Percentiles rank a stretch among this genome's conserved stretches.
phyloP scores from a whole-genome alignment of 2,329 filamentous ascomycete genomes.

The Trichophyton schoenleinii region DNA sequence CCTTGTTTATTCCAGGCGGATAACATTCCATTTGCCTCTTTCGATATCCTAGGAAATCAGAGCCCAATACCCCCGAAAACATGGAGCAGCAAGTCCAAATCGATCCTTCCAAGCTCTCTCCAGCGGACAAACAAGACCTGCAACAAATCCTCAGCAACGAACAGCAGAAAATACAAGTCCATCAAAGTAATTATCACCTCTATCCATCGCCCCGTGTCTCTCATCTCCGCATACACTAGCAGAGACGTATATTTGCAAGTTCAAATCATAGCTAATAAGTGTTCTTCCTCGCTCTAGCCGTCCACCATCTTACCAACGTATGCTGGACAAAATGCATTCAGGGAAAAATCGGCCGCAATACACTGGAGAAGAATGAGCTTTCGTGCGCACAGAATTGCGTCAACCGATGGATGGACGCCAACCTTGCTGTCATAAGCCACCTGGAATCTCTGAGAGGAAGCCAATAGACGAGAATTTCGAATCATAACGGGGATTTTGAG shows the following conservation, averaged over 20 bases:
- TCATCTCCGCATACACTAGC: neutral
- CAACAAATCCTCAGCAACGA: slow-evolving; percentile 76
- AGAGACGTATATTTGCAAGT: neutral
- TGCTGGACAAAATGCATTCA: slow-evolving; percentile 96
- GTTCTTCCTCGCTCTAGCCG: slow-evolving; percentile 32
- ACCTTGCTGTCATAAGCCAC: slow-evolving; percentile 72
- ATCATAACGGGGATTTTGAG: neutral
- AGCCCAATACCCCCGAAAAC: slow-evolving; percentile 3
- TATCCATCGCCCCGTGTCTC: neutral
- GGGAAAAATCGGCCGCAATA: slow-evolving; percentile 54
- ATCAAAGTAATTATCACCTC: slow-evolving; percentile 32
- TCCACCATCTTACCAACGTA: slow-evolving; percentile 56
- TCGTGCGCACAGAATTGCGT: slow-evolving; percentile 84
- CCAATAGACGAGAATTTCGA: neutral
- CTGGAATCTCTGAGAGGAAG: slow-evolving; percentile 50
- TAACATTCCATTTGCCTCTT: neutral
- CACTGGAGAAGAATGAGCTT: slow-evolving; percentile 67
- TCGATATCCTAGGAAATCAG: neutral
- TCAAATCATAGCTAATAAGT: neutral
- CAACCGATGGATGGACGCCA: slow-evolving; percentile 83
- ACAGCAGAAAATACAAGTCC: slow-evolving; percentile 58
- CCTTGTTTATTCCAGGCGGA: too few relatives aligned
- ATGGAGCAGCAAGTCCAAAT: slow-evolving; percentile 32
- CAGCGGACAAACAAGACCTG: slow-evolving; percentile 74
- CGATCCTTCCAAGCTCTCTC: slow-evolving; percentile 63